Evolutionary conservation across 495 filamentous ascomycete species (phyloP).

Genomic region (Aspergillus ostianus): DNA sequence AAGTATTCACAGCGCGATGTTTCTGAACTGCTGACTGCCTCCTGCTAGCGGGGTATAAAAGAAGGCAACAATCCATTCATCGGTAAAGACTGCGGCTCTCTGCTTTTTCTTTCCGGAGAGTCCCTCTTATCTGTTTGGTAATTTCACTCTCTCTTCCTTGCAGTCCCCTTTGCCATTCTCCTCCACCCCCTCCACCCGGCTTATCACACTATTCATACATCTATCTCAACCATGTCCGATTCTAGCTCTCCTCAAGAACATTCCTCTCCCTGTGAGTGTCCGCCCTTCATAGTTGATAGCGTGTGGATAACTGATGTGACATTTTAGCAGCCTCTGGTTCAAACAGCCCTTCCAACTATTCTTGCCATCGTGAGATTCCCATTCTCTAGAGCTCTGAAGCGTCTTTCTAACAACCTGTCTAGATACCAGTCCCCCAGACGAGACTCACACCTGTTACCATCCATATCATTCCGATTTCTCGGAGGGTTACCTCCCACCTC

Average conservation of each 20-base stretch:
- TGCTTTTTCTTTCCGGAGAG: neutral
- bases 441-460: slow-evolving; percentile 15
- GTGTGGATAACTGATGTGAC: neutral
- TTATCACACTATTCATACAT: no score
- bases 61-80: no score
- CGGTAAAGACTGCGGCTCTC: neutral
- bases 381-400: no score
- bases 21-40: no score
- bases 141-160: neutral
- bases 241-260: neutral
- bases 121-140: neutral
- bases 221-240: neutral
- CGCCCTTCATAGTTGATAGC: neutral
- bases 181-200: neutral
- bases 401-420: neutral
- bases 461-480: slow-evolving; percentile 12
- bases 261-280: neutral
- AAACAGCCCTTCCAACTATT: neutral
- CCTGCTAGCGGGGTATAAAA: neutral
- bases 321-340: neutral
- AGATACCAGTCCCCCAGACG: slow-evolving; percentile 12
- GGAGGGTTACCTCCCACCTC: slow-evolving; percentile 8
- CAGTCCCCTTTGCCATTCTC: slow-evolving; percentile 5
- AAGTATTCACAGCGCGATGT: no score
- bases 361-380: slow-evolving; percentile 5